These are phyloP conservation scores for Salix exigua DNA, from an alignment of 345 rosid species.

Conservation along the genomic window DNA sequence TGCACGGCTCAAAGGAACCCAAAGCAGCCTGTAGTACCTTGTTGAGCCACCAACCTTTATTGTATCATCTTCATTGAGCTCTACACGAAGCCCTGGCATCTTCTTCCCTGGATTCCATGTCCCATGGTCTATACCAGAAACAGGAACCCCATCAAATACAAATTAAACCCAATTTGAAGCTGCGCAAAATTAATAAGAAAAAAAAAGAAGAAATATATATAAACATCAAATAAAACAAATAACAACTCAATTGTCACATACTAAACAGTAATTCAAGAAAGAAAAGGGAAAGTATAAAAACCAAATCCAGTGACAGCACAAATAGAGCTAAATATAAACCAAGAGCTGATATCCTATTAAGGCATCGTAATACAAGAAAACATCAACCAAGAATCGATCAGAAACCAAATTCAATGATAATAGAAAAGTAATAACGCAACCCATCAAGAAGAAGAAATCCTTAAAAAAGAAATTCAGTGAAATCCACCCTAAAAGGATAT, in stretches of 20 bases:
- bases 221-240: not conserved
- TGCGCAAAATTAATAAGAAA: not conserved
- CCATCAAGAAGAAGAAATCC: not conserved
- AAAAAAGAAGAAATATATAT: not conserved
- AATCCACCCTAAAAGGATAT: not conserved
- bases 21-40: constrained; percentile 69
- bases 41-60: constrained; percentile 76
- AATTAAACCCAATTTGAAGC: not conserved
- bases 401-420: not conserved
- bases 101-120: constrained; percentile 58
- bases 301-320: not conserved
- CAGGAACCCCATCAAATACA: constrained; percentile 12
- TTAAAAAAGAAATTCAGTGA: not conserved
- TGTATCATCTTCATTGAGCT: not conserved
- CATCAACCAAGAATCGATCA: not conserved
- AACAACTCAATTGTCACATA: not conserved
- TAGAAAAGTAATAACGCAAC: not conserved
- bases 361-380: not conserved
- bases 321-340: not conserved
- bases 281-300: not conserved
- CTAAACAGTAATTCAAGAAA: not conserved
- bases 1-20: constrained; percentile 71
- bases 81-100: constrained; percentile 20
- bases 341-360: not conserved
- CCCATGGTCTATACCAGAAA: constrained; percentile 63